Evolutionary conservation across 1,139 yeast species (phyloP).

Genomic region (Chernovozyma aurita): DNA sequence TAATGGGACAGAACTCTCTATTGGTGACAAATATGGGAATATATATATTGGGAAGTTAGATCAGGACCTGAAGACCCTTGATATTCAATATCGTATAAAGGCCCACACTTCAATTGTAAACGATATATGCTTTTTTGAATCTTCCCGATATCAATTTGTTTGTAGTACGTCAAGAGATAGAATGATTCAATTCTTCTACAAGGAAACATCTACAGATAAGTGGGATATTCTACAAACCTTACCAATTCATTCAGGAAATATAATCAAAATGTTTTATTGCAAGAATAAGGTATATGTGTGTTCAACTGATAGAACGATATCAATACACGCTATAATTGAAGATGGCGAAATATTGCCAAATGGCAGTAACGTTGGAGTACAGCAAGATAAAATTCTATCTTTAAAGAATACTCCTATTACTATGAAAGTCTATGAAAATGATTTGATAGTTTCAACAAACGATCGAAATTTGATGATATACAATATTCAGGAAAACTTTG

Average conservation of each 20-base stretch:
- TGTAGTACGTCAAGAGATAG: conserved; percentile 56
- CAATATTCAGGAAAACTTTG: conserved; percentile 28
- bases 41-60: conserved; percentile 18
- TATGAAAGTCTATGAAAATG: conserved; percentile 27
- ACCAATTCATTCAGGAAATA: conserved; percentile 53
- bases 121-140: conserved; percentile 32
- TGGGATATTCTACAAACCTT: conserved; percentile 59
- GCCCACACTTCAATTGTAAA: conserved; percentile 51
- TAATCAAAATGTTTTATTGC: conserved; percentile 31
- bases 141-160: conserved; percentile 21
- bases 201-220: conserved; percentile 9
- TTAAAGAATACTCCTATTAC: conserved; percentile 46
- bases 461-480: conserved; percentile 47
- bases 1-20: conserved; percentile 18
- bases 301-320: conserved; percentile 56
- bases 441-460: conserved; percentile 46
- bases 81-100: conserved; percentile 22
- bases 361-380: conserved; percentile 15
- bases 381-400: conserved; percentile 44
- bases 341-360: conserved; percentile 10
- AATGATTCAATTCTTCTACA: conserved; percentile 51
- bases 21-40: conserved; percentile 49
- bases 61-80: background rate
- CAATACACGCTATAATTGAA: conserved; percentile 39
- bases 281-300: conserved; percentile 42